Percentiles rank a stretch among this genome's conserved stretches.
phyloP scores from a whole-genome alignment of 2,329 filamentous ascomycete species.

The Exophiala sp. region DNA sequence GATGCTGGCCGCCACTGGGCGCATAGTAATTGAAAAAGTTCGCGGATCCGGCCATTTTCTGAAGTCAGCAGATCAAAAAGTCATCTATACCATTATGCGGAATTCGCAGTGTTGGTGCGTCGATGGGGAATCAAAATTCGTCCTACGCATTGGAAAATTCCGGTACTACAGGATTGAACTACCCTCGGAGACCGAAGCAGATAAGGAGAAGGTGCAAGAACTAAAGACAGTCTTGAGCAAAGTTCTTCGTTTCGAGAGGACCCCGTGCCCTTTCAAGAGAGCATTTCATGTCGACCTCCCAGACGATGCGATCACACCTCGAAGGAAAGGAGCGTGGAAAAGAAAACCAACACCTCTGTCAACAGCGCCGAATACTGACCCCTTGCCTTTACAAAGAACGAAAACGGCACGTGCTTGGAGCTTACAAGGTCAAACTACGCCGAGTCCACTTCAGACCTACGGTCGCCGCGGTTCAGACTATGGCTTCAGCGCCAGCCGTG shows the following conservation, averaged over 20 bases:
- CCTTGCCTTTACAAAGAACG: conserved; percentile 13
- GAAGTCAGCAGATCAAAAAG: conserved; percentile 62
- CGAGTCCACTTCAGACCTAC: conserved; percentile 17
- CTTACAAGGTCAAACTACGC: conserved; percentile 14
- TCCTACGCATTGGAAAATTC: conserved; percentile 75
- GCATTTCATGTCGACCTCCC: conserved; percentile 69
- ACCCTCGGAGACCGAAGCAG: conserved; percentile 58
- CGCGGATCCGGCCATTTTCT: conserved; percentile 82
- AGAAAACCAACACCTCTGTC: conserved; percentile 51
- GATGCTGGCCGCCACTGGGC: conserved; percentile 73
- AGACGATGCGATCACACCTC: conserved; percentile 58
- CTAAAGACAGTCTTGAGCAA: conserved; percentile 65
- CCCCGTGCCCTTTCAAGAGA: conserved; percentile 75
- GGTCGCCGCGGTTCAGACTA: conserved; percentile 25
- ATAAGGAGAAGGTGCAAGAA: conserved; percentile 57
- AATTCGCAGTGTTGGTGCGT: conserved; percentile 94
- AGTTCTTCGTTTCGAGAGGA: conserved; percentile 80
- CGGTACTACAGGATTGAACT: conserved; percentile 90
- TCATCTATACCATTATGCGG: conserved; percentile 78
- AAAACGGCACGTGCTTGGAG: conserved; percentile 25
- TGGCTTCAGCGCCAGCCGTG: conserved; percentile 16
- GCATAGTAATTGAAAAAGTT: conserved; percentile 77
- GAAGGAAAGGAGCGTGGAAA: conserved; percentile 64
- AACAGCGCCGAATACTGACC: conserved; percentile 20
- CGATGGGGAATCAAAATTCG: conserved; percentile 74